Evolutionary conservation across 1,284 basidiomycete genomes (phyloP).

Genomic region (Porogramme epimiltina): DNA sequence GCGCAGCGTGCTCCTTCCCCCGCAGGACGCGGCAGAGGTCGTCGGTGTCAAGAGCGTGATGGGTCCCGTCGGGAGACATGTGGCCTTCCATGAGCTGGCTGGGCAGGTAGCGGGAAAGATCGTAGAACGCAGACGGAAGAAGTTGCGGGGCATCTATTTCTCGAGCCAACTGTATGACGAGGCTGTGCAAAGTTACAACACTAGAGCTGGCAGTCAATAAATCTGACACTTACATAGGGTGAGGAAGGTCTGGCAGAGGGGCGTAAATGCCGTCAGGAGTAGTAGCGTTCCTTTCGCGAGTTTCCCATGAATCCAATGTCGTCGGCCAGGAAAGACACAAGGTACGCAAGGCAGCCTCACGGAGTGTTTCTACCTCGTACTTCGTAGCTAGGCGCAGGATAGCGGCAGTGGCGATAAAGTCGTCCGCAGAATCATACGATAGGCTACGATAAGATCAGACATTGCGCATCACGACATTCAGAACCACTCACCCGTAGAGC

Average conservation of each 20-base stretch:
- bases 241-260: slow-evolving; percentile 53
- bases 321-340: slow-evolving; percentile 58
- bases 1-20: slow-evolving; percentile 68
- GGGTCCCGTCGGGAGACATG: slow-evolving; percentile 28
- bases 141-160: slow-evolving; percentile 39
- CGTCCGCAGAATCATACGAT: slow-evolving; percentile 42
- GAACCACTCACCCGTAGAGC: slow-evolving; percentile 57
- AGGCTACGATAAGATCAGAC: slow-evolving; percentile 6
- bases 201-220: too few relatives aligned
- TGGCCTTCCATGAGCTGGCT: slow-evolving; percentile 42
- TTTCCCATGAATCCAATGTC: slow-evolving; percentile 61
- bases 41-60: slow-evolving; percentile 42
- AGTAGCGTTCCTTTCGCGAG: slow-evolving; percentile 55
- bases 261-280: slow-evolving; percentile 51
- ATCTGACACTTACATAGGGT: slow-evolving; percentile 70
- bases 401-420: slow-evolving; percentile 51
- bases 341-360: slow-evolving; percentile 52
- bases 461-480: too few relatives aligned
- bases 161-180: slow-evolving; percentile 45
- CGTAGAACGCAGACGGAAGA: slow-evolving; percentile 53
- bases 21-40: slow-evolving; percentile 62
- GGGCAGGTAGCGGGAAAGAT: slow-evolving; percentile 49
- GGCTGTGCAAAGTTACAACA: too few relatives aligned
- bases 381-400: slow-evolving; percentile 64
- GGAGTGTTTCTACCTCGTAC: slow-evolving; percentile 58